Evolutionary conservation across 2,329 filamentous ascomycete species (phyloP).

Genomic region (Paramyrothecium roridum): DNA sequence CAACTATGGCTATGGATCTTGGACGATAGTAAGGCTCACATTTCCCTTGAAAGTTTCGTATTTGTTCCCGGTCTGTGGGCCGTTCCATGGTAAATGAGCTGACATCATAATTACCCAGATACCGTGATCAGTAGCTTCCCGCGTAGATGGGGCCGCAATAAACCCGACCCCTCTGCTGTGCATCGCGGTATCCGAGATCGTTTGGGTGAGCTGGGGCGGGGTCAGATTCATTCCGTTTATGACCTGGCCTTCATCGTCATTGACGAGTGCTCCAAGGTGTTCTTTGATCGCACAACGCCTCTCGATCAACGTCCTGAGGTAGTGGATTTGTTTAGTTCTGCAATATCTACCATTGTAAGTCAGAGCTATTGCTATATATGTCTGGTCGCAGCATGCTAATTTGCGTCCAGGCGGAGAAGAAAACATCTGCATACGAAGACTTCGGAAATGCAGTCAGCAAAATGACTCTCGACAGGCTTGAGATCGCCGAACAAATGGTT

Average conservation of each 20-base stretch:
- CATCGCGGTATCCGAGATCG: conserved; percentile 30
- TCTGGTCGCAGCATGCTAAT: neutral
- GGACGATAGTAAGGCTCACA: conserved; percentile 12
- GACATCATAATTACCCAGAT: conserved; percentile 15
- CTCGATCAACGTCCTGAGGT: conserved; percentile 13
- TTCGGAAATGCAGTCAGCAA: conserved; percentile 11
- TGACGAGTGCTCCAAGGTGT: conserved; percentile 14
- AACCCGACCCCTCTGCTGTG: conserved; percentile 30
- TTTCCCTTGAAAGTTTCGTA: too few relatives aligned
- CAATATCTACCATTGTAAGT: conserved; percentile 13
- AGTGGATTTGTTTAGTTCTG: conserved; percentile 12
- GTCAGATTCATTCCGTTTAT: conserved; percentile 10
- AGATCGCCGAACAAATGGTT: conserved; percentile 15
- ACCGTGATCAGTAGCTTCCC: conserved; percentile 36
- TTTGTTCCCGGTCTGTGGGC: neutral
- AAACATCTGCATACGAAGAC: conserved; percentile 10
- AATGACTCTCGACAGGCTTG: conserved; percentile 22
- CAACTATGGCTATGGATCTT: conserved; percentile 14
- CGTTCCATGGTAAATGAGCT: neutral
- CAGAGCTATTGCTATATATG: neutral
- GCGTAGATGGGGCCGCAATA: conserved; percentile 32
- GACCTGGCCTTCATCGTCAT: conserved; percentile 11
- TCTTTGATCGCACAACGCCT: conserved; percentile 11
- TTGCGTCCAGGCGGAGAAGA: conserved; percentile 7
- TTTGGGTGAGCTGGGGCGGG: conserved; percentile 20